Base-by-base conservation (phyloP, 306 rosid genomes). In the Glycine soja region DNA sequence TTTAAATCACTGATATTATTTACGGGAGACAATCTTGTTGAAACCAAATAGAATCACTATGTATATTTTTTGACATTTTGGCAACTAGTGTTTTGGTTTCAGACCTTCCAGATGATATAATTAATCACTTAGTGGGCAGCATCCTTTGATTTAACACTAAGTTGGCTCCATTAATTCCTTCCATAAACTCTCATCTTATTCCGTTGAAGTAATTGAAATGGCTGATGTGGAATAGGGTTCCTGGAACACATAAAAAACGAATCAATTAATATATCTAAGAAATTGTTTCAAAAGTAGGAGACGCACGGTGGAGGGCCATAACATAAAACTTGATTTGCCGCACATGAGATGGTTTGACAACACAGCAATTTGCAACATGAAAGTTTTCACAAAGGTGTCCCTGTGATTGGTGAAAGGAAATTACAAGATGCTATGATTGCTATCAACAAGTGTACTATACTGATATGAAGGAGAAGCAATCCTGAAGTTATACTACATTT, bases 251-350 rank as follows among this genome's bases (percentile, higher is more conserved):
- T 51, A 51, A n/a, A 56, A 76, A 0, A 11, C 2, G 79, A 4
- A 13, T 68, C 7, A 63, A 16, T 3, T 42, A 72, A 24, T 48
- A 47, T 14, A 65, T 48, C 82, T 74, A n/a, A 34, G 63, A 72
- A 74, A 68, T 11, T 38, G 82, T 74, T 78, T 51, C 48, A 30
- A 10, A 76, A 78, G 70, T 71, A 56, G 50, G 47, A 56, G 42
- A 88, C 98, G 1, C 70, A 94, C 98, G 91, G 96, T 81, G 94
- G 88, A 84, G 99, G 99, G 10, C 99, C 30, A 24, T 24, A 24
- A 24, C 97, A 46, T 95, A 95, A 79, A 95, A 88, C 89, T 95
- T 95, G 89, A 95, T 95, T 88, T 95, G 99, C 83, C 97, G 98
- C 53, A 95, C 86, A 68, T 95, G 98, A 95, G 96, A 84, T 95